Percentiles rank a stretch among this genome's conserved stretches.
Conservation (phyloP, 495 filamentous ascomycete genomes). For the Penicillium coprophilum region DNA sequence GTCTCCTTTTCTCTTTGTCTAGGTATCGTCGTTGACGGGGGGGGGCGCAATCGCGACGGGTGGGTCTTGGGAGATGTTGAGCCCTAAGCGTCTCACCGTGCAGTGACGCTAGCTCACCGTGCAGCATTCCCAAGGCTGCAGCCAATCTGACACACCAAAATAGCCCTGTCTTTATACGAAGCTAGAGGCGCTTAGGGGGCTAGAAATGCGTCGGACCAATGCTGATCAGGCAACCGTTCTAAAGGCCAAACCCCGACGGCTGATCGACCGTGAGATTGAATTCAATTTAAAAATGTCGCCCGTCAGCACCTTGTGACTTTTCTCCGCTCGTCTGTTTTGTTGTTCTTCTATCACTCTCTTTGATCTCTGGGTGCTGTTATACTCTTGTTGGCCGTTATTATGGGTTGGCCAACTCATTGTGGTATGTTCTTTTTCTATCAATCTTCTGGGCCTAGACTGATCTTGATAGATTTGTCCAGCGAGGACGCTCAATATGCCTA, state of each 20-base stretch:
- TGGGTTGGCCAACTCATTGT: slow-evolving; percentile 15
- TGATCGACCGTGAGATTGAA: slow-evolving; percentile 1
- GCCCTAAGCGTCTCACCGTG: too few species aligned
- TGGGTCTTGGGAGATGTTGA: too few species aligned
- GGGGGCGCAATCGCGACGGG: too few species aligned
- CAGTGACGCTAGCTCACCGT: too few species aligned
- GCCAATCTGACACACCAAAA: too few species aligned
- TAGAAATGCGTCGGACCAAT: too few species aligned
- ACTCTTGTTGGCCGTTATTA: slow-evolving; percentile 9
- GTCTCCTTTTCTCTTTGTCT: too few species aligned
- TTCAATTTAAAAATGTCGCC: slow-evolving; percentile 5
- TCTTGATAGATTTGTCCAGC: slow-evolving; percentile 11
- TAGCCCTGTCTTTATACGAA: too few species aligned
- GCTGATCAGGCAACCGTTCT: slow-evolving; percentile 8
- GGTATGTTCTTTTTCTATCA: slow-evolving; percentile 5
- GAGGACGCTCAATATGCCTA: slow-evolving; percentile 6
- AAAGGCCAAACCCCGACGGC: not conserved
- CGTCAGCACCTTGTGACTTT: slow-evolving; percentile 2
- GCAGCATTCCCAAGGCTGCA: too few species aligned
- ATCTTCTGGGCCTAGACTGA: slow-evolving; percentile 5
- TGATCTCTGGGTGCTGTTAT: slow-evolving; percentile 5
- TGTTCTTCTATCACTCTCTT: not conserved
- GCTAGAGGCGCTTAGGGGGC: too few species aligned
- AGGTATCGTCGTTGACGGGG: too few species aligned
- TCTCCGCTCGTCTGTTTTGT: slow-evolving; percentile 2